Conservation (phyloP, 2,329 filamentous ascomycete genomes). For the Parastagonospora nodorum region DNA sequence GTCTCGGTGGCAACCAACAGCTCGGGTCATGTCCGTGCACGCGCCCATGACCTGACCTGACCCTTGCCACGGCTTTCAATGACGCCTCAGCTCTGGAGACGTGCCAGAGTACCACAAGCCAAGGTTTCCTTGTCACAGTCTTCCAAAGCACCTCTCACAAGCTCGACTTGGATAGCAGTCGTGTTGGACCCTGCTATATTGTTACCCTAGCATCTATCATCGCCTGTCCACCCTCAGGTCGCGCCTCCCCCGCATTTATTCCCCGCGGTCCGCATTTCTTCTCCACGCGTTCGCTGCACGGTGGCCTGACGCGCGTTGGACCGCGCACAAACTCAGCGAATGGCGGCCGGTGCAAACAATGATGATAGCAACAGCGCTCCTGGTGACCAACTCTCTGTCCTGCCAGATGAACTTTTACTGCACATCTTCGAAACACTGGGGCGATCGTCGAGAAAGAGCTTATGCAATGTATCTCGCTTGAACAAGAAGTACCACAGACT, state of each 20-base stretch:
- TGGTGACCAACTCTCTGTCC: conserved; percentile 19
- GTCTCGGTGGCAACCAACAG: too few relatives aligned
- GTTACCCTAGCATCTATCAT: neutral
- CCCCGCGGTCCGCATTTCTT: conserved; percentile 1
- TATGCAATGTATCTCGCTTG: conserved; percentile 36
- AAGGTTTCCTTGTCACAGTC: conserved; percentile 2
- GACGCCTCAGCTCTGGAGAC: neutral
- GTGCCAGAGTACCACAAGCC: conserved; percentile 3
- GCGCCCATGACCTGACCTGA: neutral
- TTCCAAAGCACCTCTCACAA: neutral
- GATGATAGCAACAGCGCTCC: neutral
- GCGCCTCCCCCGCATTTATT: conserved; percentile 1
- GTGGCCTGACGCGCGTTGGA: neutral
- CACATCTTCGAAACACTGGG: conserved; percentile 37
- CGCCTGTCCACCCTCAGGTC: neutral
- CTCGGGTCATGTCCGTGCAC: neutral
- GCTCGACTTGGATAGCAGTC: conserved; percentile 1
- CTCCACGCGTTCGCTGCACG: conserved; percentile 18
- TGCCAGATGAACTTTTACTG: conserved; percentile 40
- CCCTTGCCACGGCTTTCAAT: neutral
- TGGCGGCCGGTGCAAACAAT: neutral
- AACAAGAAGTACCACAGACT: conserved; percentile 38
- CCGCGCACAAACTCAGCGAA: neutral
- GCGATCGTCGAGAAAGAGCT: conserved; percentile 27
- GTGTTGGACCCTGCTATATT: neutral